Conservation (phyloP, 345 rosid species). For the Cochlearia excelsa region DNA sequence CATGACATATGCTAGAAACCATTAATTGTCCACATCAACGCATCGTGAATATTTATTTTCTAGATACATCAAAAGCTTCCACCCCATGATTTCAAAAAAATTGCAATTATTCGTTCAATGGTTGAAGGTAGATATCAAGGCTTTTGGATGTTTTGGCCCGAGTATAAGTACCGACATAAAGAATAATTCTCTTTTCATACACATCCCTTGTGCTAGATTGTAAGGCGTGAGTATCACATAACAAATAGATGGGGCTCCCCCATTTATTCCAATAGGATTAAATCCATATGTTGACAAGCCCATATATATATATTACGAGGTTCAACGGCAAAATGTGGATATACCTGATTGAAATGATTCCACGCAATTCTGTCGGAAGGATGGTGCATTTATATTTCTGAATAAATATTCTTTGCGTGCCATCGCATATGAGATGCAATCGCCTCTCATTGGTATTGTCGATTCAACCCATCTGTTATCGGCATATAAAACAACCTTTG, state of each 20-base stretch:
- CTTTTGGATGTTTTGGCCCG: too few relatives aligned
- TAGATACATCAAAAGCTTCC: too few relatives aligned
- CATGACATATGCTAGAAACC: too few relatives aligned
- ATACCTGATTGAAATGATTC: slow-evolving; percentile 6
- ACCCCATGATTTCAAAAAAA: too few relatives aligned
- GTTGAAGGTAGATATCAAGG: too few relatives aligned
- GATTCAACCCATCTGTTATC: not conserved
- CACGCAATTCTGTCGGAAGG: not conserved
- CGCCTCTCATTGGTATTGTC: not conserved
- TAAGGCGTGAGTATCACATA: not conserved
- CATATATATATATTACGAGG: not conserved
- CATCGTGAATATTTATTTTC: too few relatives aligned
- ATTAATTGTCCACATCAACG: too few relatives aligned
- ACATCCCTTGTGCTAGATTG: not conserved
- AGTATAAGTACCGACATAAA: not conserved
- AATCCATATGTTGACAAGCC: not conserved
- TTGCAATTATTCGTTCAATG: too few relatives aligned
- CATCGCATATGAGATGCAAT: slow-evolving; percentile 6
- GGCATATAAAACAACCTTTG: not conserved
- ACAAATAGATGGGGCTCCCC: not conserved
- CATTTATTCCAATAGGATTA: not conserved
- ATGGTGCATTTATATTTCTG: not conserved
- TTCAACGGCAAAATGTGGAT: not conserved
- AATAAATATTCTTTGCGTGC: not conserved
- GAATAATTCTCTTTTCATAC: slow-evolving; percentile 5